Base-by-base conservation (phyloP, 2,329 filamentous ascomycete genomes). In the Seiridium unicorne region DNA sequence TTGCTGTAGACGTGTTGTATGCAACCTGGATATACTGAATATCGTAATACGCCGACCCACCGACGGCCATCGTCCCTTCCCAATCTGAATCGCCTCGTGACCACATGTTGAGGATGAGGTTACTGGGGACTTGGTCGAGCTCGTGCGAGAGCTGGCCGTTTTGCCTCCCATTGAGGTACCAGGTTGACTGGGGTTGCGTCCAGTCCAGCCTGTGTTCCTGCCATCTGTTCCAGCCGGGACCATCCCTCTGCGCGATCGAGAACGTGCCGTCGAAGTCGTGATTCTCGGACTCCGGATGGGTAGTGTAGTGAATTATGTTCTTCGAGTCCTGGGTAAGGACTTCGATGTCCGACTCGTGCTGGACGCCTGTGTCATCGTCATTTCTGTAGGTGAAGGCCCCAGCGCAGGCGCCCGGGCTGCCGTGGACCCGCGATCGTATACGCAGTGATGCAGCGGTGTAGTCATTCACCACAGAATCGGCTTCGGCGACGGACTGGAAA, bases 41-140 rank as follows among this genome's bases (percentile, higher is more conserved):
- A 26, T 53, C 49, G 10, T 35, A 40, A 13, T 53, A 53, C 32
- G 49, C 49, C 10, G 49, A 53, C 10, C 49, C 49, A 3, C 49
- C 49, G 6, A 53, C 49, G 3, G 49, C 10, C 49, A 53, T 53
- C 10, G 49, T 53, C 13, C 49, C 35, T 34, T 53, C 49, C 49
- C 49, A 53, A n/a, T 18, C 49, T 38, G 49, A 35, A 18, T 38
- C 38, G 49, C 49, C 49, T 13, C 18, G n/a, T 18, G 49, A 53
- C 49, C 49, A 53, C 49, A 40, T 53, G 34, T 53, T 53, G 49
- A 53, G 38, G 34, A 53, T 53, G 35, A 53, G 49, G 18, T 35
- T 35, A 36, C 49, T 53, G 4, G 49, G 49, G 11, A 18, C 9
- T 13, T 53, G 49, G 2, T 11, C 10, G 4, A 36, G 9, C 49